Conservation (phyloP, 1,284 basidiomycete genomes). For the Cronartium ribicola region DNA sequence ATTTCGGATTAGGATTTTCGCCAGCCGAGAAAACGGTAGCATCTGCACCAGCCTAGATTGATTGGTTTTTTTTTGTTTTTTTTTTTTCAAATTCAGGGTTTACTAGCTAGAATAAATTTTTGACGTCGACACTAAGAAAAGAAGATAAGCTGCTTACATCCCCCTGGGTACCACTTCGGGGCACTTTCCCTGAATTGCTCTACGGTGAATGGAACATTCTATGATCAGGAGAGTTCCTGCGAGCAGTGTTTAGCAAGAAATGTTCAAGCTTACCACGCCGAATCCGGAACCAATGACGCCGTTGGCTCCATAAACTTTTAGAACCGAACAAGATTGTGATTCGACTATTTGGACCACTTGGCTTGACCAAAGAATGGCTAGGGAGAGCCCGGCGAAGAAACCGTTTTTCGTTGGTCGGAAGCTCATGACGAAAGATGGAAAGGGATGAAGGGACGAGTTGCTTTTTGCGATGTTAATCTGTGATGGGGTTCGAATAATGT, state of each 20-base stretch:
- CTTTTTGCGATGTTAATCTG: too few relatives aligned
- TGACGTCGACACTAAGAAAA: not conserved
- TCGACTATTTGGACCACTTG: conserved; percentile 9
- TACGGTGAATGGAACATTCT: not conserved
- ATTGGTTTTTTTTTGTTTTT: too few relatives aligned
- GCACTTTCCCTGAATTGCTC: conserved; percentile 11
- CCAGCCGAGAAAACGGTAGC: conserved; percentile 4
- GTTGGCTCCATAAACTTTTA: conserved; percentile 26
- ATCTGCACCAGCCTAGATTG: conserved; percentile 17
- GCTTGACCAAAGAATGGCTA: conserved; percentile 3
- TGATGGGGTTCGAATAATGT: too few relatives aligned
- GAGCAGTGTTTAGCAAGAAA: not conserved
- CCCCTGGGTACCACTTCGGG: conserved; percentile 10
- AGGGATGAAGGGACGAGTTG: conserved; percentile 10
- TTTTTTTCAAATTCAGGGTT: not conserved
- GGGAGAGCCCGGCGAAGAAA: not conserved
- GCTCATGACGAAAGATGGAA: not conserved
- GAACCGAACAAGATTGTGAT: conserved; percentile 23
- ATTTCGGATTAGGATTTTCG: conserved; percentile 18
- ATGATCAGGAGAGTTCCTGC: not conserved
- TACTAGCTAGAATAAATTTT: not conserved
- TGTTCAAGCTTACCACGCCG: conserved; percentile 22
- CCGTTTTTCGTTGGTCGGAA: not conserved
- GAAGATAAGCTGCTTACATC: conserved; percentile 15
- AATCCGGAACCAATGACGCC: conserved; percentile 22